Conservation (phyloP, 495 filamentous ascomycete species). For the Neurospora sp. region DNA sequence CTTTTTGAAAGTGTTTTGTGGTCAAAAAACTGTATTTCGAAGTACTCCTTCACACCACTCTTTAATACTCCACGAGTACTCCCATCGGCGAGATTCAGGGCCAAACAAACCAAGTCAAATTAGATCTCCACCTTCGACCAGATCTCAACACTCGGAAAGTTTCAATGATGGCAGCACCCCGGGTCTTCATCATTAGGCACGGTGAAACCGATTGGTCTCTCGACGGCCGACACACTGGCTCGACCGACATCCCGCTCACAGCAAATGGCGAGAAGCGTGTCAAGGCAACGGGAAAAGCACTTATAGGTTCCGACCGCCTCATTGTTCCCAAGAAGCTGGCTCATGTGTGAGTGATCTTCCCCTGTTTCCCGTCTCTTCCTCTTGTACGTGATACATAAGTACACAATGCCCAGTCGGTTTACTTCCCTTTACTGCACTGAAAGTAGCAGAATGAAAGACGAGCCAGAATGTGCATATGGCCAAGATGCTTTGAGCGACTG, state of each 20-base stretch:
- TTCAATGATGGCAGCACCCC: constrained; percentile 47
- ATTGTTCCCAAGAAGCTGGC: constrained; percentile 76
- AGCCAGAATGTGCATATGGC: not conserved
- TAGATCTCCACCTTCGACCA: too few relatives aligned
- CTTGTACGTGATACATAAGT: not conserved
- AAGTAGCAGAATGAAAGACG: not conserved
- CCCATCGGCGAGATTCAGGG: not conserved
- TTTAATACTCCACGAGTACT: not conserved
- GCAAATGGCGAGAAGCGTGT: constrained; percentile 79
- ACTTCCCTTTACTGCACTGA: not conserved
- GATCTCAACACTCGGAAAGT: not conserved
- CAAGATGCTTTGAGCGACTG: not conserved
- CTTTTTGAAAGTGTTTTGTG: not conserved
- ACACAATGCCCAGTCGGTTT: not conserved
- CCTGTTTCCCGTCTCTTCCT: not conserved
- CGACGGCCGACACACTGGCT: constrained; percentile 82
- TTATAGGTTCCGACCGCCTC: constrained; percentile 75
- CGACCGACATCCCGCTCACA: constrained; percentile 78
- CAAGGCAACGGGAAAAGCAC: constrained; percentile 65
- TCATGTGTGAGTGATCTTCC: constrained; percentile 49
- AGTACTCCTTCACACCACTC: not conserved
- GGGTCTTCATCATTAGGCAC: constrained; percentile 89
- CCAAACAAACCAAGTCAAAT: not conserved
- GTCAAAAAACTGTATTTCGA: not conserved
- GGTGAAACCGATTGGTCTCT: constrained; percentile 96